These are phyloP conservation scores for Fraxinus albicans DNA, from an alignment of 305 asterid genomes.

Conservation along the genomic window DNA sequence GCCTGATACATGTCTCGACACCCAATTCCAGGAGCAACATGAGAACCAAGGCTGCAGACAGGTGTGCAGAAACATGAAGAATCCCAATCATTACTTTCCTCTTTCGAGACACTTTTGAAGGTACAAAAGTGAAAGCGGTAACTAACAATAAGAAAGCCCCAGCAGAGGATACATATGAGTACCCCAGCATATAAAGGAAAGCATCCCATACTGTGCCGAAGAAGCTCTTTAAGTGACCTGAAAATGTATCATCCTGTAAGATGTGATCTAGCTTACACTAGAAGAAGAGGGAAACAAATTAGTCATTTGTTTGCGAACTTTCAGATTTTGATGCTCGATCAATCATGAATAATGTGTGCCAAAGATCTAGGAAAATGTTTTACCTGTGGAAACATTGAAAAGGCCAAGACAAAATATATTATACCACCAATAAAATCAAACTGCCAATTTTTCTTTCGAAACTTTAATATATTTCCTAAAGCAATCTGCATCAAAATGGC, in stretches of 20 bases:
- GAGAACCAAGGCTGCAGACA: slow-evolving; percentile 89
- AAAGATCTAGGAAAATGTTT: slow-evolving; percentile 10
- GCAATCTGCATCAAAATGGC: slow-evolving; percentile 80
- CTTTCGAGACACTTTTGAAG: slow-evolving; percentile 81
- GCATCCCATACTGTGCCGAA: slow-evolving; percentile 82
- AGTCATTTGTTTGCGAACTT: slow-evolving; percentile 22
- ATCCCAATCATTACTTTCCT: slow-evolving; percentile 65
- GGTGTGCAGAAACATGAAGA: slow-evolving; percentile 92
- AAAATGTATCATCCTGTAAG: slow-evolving; percentile 76
- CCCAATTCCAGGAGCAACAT: slow-evolving; percentile 96
- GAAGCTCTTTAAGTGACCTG: slow-evolving; percentile 83
- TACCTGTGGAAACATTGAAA: slow-evolving; percentile 99
- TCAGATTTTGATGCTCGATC: slow-evolving; percentile 6
- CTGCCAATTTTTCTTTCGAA: slow-evolving; percentile 99
- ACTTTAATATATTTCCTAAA: slow-evolving; percentile 93
- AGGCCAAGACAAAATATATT: slow-evolving; percentile 81
- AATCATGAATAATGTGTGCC: neutral
- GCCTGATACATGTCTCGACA: slow-evolving; percentile 81
- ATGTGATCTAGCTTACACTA: slow-evolving; percentile 96
- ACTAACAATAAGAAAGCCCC: slow-evolving; percentile 72
- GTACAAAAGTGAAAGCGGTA: slow-evolving; percentile 76
- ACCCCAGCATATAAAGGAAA: slow-evolving; percentile 70
- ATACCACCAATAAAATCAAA: slow-evolving; percentile 96
- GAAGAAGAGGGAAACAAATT: slow-evolving; percentile 28
- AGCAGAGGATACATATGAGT: slow-evolving; percentile 69